These are phyloP conservation scores for Epithele typhae DNA, from an alignment of 768 basidiomycete genomes.

Conservation along the genomic window DNA sequence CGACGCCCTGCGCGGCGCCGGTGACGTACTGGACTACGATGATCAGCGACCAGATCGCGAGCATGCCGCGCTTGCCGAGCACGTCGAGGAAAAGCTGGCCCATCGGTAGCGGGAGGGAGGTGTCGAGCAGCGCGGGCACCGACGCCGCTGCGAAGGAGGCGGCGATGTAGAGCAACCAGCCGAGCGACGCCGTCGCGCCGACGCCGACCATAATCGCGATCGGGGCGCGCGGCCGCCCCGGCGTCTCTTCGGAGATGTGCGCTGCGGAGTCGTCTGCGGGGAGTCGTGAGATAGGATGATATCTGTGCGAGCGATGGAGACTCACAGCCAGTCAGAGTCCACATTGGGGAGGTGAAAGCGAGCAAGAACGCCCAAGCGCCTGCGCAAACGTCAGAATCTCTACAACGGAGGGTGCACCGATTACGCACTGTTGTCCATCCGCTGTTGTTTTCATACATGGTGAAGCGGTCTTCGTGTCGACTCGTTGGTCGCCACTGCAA, in stretches of 20 bases:
- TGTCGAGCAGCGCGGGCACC: constrained; percentile 43
- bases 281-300: background rate
- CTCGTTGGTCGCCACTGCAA: constrained; percentile 45
- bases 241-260: constrained; percentile 69
- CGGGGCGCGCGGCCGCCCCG: constrained; percentile 58
- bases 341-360: constrained; percentile 73
- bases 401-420: background rate
- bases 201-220: constrained; percentile 67
- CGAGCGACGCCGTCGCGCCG: constrained; percentile 51
- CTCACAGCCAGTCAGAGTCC: constrained; percentile 75
- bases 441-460: constrained; percentile 64
- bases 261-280: constrained; percentile 69
- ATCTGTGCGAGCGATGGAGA: background rate
- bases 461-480: constrained; percentile 71
- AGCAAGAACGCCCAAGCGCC: constrained; percentile 73
- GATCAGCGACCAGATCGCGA: constrained; percentile 67
- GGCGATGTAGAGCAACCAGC: constrained; percentile 63
- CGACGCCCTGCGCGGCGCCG: constrained; percentile 70
- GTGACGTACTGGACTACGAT: constrained; percentile 71
- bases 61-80: constrained; percentile 66
- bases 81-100: constrained; percentile 65
- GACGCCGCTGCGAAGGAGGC: constrained; percentile 62
- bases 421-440: constrained; percentile 66
- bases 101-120: constrained; percentile 60
- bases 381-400: constrained; percentile 20